Conservation (phyloP, 495 filamentous ascomycete genomes). For the Aspergillus sparsus region DNA sequence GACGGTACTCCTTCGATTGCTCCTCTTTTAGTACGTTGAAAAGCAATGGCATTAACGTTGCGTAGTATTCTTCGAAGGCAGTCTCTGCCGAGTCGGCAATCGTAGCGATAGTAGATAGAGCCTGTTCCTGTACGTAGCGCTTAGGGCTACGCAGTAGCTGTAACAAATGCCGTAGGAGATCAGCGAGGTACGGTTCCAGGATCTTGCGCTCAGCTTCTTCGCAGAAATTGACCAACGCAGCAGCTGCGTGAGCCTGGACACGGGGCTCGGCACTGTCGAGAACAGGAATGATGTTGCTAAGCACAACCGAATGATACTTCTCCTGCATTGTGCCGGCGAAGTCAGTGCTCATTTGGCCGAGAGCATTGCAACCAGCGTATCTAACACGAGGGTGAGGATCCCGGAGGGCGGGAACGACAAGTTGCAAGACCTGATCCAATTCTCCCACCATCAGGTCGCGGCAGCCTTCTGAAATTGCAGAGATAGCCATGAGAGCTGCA, state of each 20-base stretch:
- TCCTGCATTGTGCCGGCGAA: slow-evolving; percentile 99
- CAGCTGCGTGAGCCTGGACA: slow-evolving; percentile 95
- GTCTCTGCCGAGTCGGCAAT: slow-evolving; percentile 97
- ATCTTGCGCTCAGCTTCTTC: slow-evolving; percentile 94
- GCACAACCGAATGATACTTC: slow-evolving; percentile 82
- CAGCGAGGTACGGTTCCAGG: slow-evolving; percentile 91
- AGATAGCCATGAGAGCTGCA: slow-evolving; percentile 98
- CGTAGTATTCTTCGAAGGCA: slow-evolving; percentile 95
- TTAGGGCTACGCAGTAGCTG: slow-evolving; percentile 84
- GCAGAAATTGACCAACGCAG: slow-evolving; percentile 98
- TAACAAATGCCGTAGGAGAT: slow-evolving; percentile 78
- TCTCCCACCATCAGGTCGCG: slow-evolving; percentile 94
- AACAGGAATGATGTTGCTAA: slow-evolving; percentile 90
- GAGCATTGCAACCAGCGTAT: slow-evolving; percentile 98
- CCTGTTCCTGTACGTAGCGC: slow-evolving; percentile 97
- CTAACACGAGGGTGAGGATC: slow-evolving; percentile 92
- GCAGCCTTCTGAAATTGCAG: slow-evolving; percentile 97
- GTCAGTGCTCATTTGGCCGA: slow-evolving; percentile 99
- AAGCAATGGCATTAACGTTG: slow-evolving; percentile 89
- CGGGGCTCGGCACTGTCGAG: slow-evolving; percentile 86
- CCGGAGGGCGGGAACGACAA: slow-evolving; percentile 89
- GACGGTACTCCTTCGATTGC: slow-evolving; percentile 85
- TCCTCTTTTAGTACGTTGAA: slow-evolving; percentile 86
- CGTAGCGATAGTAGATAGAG: slow-evolving; percentile 95
- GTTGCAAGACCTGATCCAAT: slow-evolving; percentile 86